Base-by-base conservation (phyloP, 164 flowering plant genomes). In the Vitis amurensis region DNA sequence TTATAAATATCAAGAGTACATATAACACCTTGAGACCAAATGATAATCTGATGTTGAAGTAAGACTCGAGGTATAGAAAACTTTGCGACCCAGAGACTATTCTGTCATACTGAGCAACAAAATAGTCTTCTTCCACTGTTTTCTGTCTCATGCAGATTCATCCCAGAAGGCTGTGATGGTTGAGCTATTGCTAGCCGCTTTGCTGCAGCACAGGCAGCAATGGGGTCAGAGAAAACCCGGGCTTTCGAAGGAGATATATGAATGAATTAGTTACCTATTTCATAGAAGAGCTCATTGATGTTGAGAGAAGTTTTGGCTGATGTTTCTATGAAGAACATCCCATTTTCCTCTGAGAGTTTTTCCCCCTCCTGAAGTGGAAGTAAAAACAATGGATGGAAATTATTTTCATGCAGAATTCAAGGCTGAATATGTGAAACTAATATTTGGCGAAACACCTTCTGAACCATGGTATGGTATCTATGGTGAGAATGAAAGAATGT, bases 231-330 rank as follows among this genome's bases (percentile, higher is more conserved):
- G 44, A 37, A 37, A 37, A 37, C 44, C 44, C 44, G 7, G 7
- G 44, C 1, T 37, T 37, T 37, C 6, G 44, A 37, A 2, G 44
- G 7, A 37, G 44, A 6, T 37, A 37, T 23, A 11, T 7, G 47
- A 19, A 17, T n/a, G 10, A 37, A 37, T 6, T 37, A 15, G 27
- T 60, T 70, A 87, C 91, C 93, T 66, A 89, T 89, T 66, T 84
- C 93, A 66, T 72, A 79, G 73, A 87, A 87, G 16, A 89, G 72
- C 16, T 89, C 93, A 67, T 87, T 87, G 30, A 87, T 77, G 61
- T 89, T 87, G 14, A 63, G 68, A 11, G 91, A 81, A 66, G 85
- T 80, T 68, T 86, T 87, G 52, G 93, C 93, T 60, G 93, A 89
- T 15, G 93, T 84, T 77, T 89, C 91, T 29, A 84, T 79, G 74